Conservation (phyloP, 2,329 filamentous ascomycete species). For the Fusarium goolgardi region DNA sequence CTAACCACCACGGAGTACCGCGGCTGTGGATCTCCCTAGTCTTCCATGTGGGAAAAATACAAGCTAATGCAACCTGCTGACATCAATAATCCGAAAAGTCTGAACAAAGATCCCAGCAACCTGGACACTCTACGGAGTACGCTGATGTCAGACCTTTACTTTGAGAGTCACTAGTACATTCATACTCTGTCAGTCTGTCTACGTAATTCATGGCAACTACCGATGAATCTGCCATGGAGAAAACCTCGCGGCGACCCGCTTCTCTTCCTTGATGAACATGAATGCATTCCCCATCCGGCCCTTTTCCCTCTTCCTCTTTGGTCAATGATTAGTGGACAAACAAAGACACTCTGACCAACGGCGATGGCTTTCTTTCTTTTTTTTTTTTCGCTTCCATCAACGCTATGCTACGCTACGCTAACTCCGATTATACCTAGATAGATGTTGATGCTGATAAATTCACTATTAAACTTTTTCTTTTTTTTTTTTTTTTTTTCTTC, state of each 20-base stretch:
- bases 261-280: constrained; percentile 4
- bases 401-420: background rate
- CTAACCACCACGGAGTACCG: background rate
- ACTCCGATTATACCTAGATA: constrained; percentile 30
- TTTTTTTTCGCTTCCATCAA: constrained; percentile 11
- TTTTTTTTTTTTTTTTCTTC: constrained; percentile 12
- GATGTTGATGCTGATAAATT: constrained; percentile 34
- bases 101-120: background rate
- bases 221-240: constrained; percentile 9
- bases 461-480: background rate
- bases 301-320: background rate
- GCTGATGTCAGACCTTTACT: constrained; percentile 39
- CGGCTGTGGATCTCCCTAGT: background rate
- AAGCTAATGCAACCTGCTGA: constrained; percentile 45
- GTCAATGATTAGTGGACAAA: constrained; percentile 2
- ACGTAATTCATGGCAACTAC: background rate
- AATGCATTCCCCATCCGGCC: constrained; percentile 7
- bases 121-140: background rate
- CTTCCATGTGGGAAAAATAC: background rate
- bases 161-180: background rate
- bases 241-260: constrained; percentile 29
- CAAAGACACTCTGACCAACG: constrained; percentile 11
- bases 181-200: background rate
- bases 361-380: constrained; percentile 37
- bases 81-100: constrained; percentile 22